Evolutionary conservation across 805 yeast species (phyloP), one percentile per base, ranked within the genome.

Genomic region (Kregervanrija pseudodelftensis): DNA sequence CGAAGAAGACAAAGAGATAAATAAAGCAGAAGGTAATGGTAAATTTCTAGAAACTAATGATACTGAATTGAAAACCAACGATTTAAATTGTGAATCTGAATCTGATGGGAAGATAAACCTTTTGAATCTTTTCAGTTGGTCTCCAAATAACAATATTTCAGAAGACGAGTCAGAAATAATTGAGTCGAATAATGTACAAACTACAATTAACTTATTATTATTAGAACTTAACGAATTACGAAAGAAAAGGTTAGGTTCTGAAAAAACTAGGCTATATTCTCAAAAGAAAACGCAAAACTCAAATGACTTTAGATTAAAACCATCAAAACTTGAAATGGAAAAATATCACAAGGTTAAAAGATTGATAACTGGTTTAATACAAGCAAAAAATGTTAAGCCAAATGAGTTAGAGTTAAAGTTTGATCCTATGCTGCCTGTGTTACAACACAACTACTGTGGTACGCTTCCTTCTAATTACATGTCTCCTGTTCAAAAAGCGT

Each of bases 361-460:
- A 55, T 48, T 74, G 31, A 53, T 83, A 45, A 66, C 72, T 11
- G 77, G 44, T 47, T 72, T 54, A 49, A 55, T 61, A 14, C 51
- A 52, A 17, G 43, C 52, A 16, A 60, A 59, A 31, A 48, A 58
- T 36, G 34, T 66, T 10, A 55, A 57, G 8, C 70, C 71, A 10
- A 33, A 30, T 8, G 61, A 59, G 28, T 40, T 68, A 68, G 67
- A 57, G 44, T 36, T 70, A 40, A 50, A 73, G 47, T 50, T 73
- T 45, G 51, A 61, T 59, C 5, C 61, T 55, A 49, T 64, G 54
- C 22, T 90, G 39, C 95, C 96, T 1, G 81, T 85, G 0, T 70
- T 85, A 45, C 79, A 79, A 58, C 76, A 80, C 17, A 86, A 82
- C 51, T 89, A 86, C 57, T 66, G 76, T 33, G 97, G 97, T 39